Evolutionary conservation across 2,329 filamentous ascomycete species (phyloP), one percentile per base, ranked within the genome.

Genomic region (Colletotrichum gloeosporioides): DNA sequence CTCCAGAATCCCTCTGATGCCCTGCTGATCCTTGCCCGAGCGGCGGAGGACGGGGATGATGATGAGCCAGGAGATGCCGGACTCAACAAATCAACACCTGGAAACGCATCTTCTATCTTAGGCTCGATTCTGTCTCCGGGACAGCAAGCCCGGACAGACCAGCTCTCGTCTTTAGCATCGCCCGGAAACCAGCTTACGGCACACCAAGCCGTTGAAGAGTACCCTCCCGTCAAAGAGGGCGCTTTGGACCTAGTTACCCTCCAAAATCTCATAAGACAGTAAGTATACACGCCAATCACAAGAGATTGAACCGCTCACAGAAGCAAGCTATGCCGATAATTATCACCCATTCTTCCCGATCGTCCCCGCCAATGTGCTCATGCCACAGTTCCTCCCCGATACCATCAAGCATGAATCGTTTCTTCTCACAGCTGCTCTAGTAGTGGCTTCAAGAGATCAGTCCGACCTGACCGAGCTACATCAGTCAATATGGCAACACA

Each of bases 291-390:
- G 6, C 7, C 15, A 8, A n/a, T 29, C 3, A 8, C 22, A 25
- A 6, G 6, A 18, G 22, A 10, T 16, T n/a, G 9, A 3, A 39
- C 1, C 8, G 18, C 57, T 44, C 18, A 22, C n/a, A 25, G 6
- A 53, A 22, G 3, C 16, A 22, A 91, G 92, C 34, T 94, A 93
- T 78, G 90, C 90, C 71, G 87, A 92, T 73, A 88, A 91, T 75
- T 95, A 93, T 78, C 93, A 95, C 79, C 91, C 92, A 0, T 95
- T 93, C 84, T 93, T 94, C 69, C 93, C 93, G 1, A 85, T 95
- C 29, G 92, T 93, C 0, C 91, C 66, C 2, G 31, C 92, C 9
- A 86, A 87, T 49, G 88, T 89, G 77, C 90, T 92, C 36, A 90
- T 93, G 77, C 87, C 88, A 53, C 82, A 85, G 22, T 85, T 89